These are phyloP conservation scores for Aspergillus vadensis DNA, from an alignment of 2,329 filamentous ascomycete species.

Conservation along the genomic window DNA sequence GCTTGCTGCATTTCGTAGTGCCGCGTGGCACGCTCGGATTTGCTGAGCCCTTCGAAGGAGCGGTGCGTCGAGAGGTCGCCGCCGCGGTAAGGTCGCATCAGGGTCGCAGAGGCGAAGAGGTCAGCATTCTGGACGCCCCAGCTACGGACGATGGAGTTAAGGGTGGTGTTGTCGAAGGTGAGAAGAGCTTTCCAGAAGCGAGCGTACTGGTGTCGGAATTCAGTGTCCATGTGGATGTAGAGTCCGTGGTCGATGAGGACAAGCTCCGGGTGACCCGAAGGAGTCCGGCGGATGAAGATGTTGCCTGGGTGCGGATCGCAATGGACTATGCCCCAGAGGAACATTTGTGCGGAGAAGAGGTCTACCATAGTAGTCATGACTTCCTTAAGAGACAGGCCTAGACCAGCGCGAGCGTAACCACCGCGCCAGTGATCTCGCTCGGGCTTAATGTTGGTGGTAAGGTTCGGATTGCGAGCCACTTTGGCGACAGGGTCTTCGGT, in stretches of 20 bases:
- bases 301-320: constrained; percentile 98
- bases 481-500: constrained; percentile 47
- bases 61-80: constrained; percentile 69
- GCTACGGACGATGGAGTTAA: constrained; percentile 68
- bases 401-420: constrained; percentile 69
- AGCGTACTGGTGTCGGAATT: constrained; percentile 83
- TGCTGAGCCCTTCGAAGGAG: constrained; percentile 54
- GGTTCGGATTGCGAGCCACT: background rate
- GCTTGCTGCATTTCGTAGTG: constrained; percentile 80
- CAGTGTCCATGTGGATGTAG: constrained; percentile 85
- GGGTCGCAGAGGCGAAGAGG: constrained; percentile 85
- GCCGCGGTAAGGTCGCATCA: constrained; percentile 88
- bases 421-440: constrained; percentile 79
- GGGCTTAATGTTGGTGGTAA: constrained; percentile 68
- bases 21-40: constrained; percentile 58
- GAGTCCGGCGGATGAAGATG: constrained; percentile 87
- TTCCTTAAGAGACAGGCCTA: constrained; percentile 78
- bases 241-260: constrained; percentile 97
- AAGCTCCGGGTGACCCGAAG: constrained; percentile 80
- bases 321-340: constrained; percentile 92
- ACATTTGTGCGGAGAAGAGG: constrained; percentile 96
- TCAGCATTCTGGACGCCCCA: constrained; percentile 93
- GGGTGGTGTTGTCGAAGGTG: constrained; percentile 85
- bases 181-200: constrained; percentile 92
- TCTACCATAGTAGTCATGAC: constrained; percentile 98